Evolutionary conservation across 352 stramenopile species (phyloP).

Genomic region (Globisporangium radiosum): DNA sequence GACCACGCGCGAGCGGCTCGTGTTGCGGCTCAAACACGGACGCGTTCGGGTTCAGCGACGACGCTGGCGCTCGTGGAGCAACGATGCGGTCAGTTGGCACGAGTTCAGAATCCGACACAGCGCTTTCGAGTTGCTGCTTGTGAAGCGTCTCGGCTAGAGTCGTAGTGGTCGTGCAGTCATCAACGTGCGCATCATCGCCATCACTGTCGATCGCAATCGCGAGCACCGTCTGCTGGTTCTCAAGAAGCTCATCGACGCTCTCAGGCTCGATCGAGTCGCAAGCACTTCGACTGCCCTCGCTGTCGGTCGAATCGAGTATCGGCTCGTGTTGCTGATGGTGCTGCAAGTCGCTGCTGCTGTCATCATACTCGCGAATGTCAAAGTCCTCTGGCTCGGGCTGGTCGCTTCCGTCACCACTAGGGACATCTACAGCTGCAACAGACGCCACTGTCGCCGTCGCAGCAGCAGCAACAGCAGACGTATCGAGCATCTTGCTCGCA

Average conservation of each 20-base stretch:
- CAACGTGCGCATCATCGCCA: no score
- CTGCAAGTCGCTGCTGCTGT: no score
- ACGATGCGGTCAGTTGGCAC: no score
- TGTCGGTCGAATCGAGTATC: not conserved
- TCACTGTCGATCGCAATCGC: not conserved
- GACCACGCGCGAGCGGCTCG: slow-evolving; percentile 1
- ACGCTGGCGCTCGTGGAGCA: not conserved
- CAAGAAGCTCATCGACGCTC: not conserved
- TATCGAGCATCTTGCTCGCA: not conserved
- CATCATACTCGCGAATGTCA: not conserved
- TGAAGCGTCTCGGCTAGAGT: no score
- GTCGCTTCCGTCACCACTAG: not conserved
- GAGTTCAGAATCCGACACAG: no score
- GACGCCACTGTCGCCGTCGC: not conserved
- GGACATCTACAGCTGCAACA: not conserved
- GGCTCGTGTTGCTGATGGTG: not conserved
- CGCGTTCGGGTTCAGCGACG: slow-evolving; percentile 53
- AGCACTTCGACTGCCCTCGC: not conserved
- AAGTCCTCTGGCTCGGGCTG: slow-evolving; percentile 16
- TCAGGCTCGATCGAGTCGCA: not conserved
- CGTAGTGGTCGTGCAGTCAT: no score
- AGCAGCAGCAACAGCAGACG: not conserved
- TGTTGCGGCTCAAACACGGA: slow-evolving; percentile 40
- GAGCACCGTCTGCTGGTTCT: not conserved
- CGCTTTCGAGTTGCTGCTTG: no score